Evolutionary conservation across 768 basidiomycete genomes (phyloP), one percentile per base, ranked within the genome.

Genomic region (Russula sp.): DNA sequence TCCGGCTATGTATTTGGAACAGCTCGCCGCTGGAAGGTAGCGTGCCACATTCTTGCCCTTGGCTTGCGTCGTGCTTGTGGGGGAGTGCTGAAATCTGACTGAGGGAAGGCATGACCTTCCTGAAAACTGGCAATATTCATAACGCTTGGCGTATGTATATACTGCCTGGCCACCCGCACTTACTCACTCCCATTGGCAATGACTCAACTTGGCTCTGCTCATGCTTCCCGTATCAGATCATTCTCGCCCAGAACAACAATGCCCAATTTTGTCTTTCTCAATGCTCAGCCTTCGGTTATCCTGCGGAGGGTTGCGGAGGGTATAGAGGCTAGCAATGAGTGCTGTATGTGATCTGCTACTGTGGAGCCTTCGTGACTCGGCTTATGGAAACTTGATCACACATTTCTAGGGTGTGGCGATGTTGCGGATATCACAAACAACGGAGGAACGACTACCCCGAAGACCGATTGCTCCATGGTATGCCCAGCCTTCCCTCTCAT

Each of bases 231-330:
- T 81, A 86, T 69, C 78, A 88, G 70, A 75, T 85, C 39, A 78
- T 83, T 44, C 80, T 80, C 76, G 73, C 78, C 10, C 77, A 74
- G 1, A 89, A 88, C 71, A 89, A 86, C 69, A 82, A 85, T 4
- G 84, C 84, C 4, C 72, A 80, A 0, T 79, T 78, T 1, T 93
- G 91, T 69, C 76, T 91, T 68, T 79, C 72, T 50, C 86, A 84
- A 70, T 92, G 91, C 67, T 79, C 83, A 14, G 77, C 79, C 1
- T 91, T 83, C 66, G 91, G 91, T 8, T 93, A 82, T 69, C 79
- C 85, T 1, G 88, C 81, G 47, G 84, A 84, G 34, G 89, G 87
- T 27, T 1, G 88, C 81, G 47, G 84, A 84, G 34, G 89, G 87
- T 27, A 76, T 86, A 63, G 90, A 86, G 75, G 88, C 78, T 56